Evolutionary conservation across 805 yeast species (phyloP).

Genomic region (Wickerhamomyces xylosicus): DNA sequence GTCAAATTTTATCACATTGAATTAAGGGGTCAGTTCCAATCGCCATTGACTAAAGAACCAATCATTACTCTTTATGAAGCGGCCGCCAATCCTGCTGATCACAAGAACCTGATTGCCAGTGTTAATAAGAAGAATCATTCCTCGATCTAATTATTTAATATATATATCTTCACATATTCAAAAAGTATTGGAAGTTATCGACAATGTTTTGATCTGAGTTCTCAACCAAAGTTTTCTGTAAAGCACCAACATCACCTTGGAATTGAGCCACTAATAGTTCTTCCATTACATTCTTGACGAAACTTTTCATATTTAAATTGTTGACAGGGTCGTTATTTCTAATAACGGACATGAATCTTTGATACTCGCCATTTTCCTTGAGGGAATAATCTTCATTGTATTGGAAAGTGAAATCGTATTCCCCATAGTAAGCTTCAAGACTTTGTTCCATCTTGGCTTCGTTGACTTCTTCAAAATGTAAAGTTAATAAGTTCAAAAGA

Average conservation of each 20-base stretch:
- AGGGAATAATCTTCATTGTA: constrained; percentile 15
- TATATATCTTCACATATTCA: constrained; percentile 1
- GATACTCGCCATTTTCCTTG: constrained; percentile 30
- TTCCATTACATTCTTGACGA: constrained; percentile 24
- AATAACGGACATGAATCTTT: constrained; percentile 28
- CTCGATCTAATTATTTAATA: constrained; percentile 3
- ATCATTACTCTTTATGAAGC: constrained; percentile 74
- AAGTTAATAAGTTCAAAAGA: constrained; percentile 33
- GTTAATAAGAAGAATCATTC: constrained; percentile 12
- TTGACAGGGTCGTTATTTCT: constrained; percentile 41
- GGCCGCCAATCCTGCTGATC: constrained; percentile 90
- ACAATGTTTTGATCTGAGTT: constrained; percentile 10
- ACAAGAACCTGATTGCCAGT: constrained; percentile 29
- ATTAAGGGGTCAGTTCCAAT: constrained; percentile 57
- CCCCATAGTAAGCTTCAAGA: constrained; percentile 39
- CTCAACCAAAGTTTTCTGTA: background rate
- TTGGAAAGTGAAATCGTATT: constrained; percentile 23
- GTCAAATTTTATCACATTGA: constrained; percentile 62
- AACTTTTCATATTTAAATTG: constrained; percentile 36
- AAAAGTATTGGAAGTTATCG: constrained; percentile 17
- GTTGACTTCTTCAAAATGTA: constrained; percentile 63
- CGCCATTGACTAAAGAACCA: constrained; percentile 53
- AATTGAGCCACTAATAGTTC: constrained; percentile 4
- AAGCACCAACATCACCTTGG: constrained; percentile 8
- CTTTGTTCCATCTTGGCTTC: constrained; percentile 48